A percentile compares a stretch with the other conserved stretches of the same genome.
phyloP scores from a whole-genome alignment of 2,329 filamentous ascomycete species.

The Beauveria australis region DNA sequence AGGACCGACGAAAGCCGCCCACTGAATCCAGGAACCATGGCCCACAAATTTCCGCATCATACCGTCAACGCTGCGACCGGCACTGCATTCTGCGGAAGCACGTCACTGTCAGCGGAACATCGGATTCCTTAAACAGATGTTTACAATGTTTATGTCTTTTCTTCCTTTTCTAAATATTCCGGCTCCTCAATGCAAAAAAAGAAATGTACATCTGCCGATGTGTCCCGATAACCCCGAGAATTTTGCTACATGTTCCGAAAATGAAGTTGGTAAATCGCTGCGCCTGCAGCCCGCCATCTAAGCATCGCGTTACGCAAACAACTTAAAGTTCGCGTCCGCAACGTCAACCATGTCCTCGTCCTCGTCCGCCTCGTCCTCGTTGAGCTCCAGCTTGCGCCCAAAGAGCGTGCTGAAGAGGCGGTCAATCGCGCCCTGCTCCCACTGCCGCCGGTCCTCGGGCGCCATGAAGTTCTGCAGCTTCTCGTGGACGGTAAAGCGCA shows the following conservation, averaged over 20 bases:
- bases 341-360: conserved; percentile 43
- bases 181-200: conserved; percentile 5
- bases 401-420: conserved; percentile 68
- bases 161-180: neutral
- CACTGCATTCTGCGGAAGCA: neutral
- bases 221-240: neutral
- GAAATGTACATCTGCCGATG: neutral
- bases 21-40: neutral
- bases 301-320: conserved; percentile 39
- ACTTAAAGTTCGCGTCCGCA: conserved; percentile 44
- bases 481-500: conserved; percentile 91
- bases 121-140: neutral
- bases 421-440: conserved; percentile 75
- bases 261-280: neutral
- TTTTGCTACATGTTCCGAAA: conserved; percentile 2
- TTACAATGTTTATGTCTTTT: neutral
- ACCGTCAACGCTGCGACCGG: neutral
- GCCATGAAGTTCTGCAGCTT: conserved; percentile 99
- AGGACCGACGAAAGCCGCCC: conserved; percentile 9
- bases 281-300: neutral
- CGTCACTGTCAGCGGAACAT: neutral
- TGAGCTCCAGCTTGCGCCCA: conserved; percentile 59
- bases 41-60: conserved; percentile 6
- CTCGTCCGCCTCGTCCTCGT: conserved; percentile 47
- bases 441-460: conserved; percentile 69